Evolutionary conservation across 208 protist species (phyloP).

Genomic region (Angomonas deanei): DNA sequence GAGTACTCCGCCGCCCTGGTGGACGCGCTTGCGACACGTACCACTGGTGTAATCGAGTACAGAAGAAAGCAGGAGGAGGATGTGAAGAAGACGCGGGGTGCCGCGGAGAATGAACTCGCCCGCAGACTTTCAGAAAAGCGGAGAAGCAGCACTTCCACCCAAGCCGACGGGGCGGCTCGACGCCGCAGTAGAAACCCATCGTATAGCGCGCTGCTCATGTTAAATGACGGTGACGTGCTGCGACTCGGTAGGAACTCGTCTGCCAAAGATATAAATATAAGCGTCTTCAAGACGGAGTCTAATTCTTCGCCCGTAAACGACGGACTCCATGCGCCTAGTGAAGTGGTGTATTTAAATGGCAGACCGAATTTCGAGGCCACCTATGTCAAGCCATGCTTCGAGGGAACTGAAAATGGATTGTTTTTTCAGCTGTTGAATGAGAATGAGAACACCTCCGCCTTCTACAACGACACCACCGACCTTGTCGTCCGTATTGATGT

Average conservation of each 20-base stretch:
- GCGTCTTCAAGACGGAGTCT: too few relatives aligned
- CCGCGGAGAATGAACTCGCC: neutral
- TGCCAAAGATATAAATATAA: neutral
- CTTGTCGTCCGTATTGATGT: conserved; percentile 31
- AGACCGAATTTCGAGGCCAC: conserved; percentile 12
- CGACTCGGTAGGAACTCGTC: neutral
- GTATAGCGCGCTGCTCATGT: conserved; percentile 7
- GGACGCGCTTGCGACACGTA: conserved; percentile 11
- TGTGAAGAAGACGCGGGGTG: neutral
- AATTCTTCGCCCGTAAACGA: neutral
- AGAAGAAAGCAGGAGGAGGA: conserved; percentile 3
- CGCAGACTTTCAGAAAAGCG: too few relatives aligned
- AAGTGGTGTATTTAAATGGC: conserved; percentile 20
- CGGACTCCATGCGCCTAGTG: too few relatives aligned
- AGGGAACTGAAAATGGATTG: conserved; percentile 23
- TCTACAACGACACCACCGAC: conserved; percentile 59
- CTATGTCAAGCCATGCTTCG: conserved; percentile 2
- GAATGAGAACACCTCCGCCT: conserved; percentile 24
- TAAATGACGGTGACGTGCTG: conserved; percentile 13
- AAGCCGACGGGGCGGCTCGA: too few relatives aligned
- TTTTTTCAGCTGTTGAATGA: conserved; percentile 56
- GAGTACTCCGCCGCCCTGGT: conserved; percentile 15
- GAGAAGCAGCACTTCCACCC: too few relatives aligned
- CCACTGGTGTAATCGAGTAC: conserved; percentile 24
- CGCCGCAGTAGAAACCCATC: neutral